phyloP scores from a whole-genome alignment of 768 basidiomycete genomes.

The Boletus rufocinnamomeus region DNA sequence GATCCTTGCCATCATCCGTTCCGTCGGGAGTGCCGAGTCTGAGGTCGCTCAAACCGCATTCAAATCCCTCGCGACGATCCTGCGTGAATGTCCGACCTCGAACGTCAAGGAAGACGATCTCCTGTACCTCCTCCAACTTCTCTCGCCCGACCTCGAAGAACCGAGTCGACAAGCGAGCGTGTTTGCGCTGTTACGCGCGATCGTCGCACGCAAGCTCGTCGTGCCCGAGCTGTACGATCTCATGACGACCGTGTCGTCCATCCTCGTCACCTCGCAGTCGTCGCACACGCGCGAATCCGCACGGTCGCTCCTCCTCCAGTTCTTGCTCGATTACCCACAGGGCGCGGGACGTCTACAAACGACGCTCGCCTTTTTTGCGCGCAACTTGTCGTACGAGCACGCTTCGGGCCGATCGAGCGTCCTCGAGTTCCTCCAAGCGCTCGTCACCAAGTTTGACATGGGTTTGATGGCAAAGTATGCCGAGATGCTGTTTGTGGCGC shows the following conservation, averaged over 20 bases:
- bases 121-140: conserved; percentile 79
- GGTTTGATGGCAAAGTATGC: conserved; percentile 75
- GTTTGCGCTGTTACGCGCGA: conserved; percentile 87
- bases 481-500: conserved; percentile 86
- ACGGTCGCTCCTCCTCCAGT: conserved; percentile 85
- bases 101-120: conserved; percentile 90
- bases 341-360: conserved; percentile 86
- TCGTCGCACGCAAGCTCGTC: conserved; percentile 88
- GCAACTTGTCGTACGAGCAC: conserved; percentile 87
- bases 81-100: conserved; percentile 85
- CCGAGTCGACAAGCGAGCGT: conserved; percentile 80
- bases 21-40: conserved; percentile 83
- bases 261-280: conserved; percentile 94
- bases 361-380: conserved; percentile 89
- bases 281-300: conserved; percentile 89
- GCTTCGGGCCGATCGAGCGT: conserved; percentile 93
- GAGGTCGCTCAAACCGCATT: conserved; percentile 88
- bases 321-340: conserved; percentile 96
- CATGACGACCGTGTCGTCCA: conserved; percentile 89
- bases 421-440: conserved; percentile 85
- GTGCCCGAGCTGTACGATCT: conserved; percentile 96
- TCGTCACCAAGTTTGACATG: conserved; percentile 82
- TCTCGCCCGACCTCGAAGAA: conserved; percentile 90
- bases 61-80: conserved; percentile 78
- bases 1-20: conserved; percentile 78